Evolutionary conservation across 306 rosid species (phyloP), one percentile per base, ranked within the genome.

Genomic region (Oxytropis ochrocephala): DNA sequence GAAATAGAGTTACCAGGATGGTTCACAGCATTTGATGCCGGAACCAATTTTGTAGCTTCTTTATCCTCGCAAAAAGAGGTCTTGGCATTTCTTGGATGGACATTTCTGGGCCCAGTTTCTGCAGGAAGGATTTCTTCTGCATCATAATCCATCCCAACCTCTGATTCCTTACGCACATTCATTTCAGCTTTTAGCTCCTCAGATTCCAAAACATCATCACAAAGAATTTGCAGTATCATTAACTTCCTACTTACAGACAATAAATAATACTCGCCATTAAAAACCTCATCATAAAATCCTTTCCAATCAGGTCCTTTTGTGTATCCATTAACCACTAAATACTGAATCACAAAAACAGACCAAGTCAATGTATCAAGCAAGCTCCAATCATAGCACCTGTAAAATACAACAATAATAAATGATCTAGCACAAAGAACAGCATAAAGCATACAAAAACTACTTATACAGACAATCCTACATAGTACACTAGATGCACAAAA

Each of bases 361-460:
- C 99, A 95, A 16, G 99, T 95, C 79, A 95, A 64, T 33, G 85
- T 49, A 82, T 95, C 99, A 2, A 95, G 86, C 79, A 95, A 83
- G 85, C 79, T 75, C 97, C 99, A 91, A 47, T 95, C 96, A 19
- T 75, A 71, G 83, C 82, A 83, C 89, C 99, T 94, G 83, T 6
- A 58, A 63, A 70, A 52, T 38, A 43, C 60, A 72, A 46, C 50
- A 72, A 72, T 8, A 3, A 16, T 50, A 46, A 29, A 41, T 16
- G 27, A 70, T 12, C 35, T 36, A 42, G n/a, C 27, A 21, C 38
- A 63, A 52, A 72, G n/a, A 52, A 64, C 7, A 14, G 8, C 46
- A 70, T 58, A 3, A 49, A 55, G n/a, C 10, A 16, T 18, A 19
- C 46, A 53, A 7, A 56, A 69, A 18, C 33, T 62, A 77, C 65